Base-by-base conservation (phyloP, 495 filamentous ascomycete genomes). In the Umbilicaria muhlenbergii region DNA sequence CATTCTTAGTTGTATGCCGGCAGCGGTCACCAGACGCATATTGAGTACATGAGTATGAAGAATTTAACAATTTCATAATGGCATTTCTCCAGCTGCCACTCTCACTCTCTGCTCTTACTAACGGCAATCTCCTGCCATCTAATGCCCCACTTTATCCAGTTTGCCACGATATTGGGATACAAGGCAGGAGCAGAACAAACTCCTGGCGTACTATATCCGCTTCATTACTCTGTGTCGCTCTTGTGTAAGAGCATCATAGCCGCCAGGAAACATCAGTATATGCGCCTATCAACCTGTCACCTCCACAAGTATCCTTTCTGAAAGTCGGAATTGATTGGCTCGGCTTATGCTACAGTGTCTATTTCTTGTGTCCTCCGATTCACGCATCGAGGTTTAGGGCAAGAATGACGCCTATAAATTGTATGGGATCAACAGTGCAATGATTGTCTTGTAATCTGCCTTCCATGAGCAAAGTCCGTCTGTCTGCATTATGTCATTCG, bases 1-100 rank as follows among this genome's bases (percentile, higher is more conserved):
- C 6, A 14, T 24, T 31, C 3, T 35, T 8, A 78, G 75, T 56
- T 87, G 84, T 63, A 77, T 92, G 75, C 83, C 85, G 3, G 81
- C 75, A 57, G 67, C 71, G 37, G 69, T 79, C 7, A 67, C 75
- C 37, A 59, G 67, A 49, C 60, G 71, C 51, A 59, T 80, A 43
- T 52, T 78, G 53, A 60, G 70, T 42, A 51, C 16, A 38, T 40
- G 44, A 47, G 32, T 13, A 14, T 1, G n/a, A 13, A 61, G 42
- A 42, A 57, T 45, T 46, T 44, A 51, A 18, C 36, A 39, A 12
- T 40, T 32, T 15, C 33, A 12, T 12, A 15, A 36, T 19, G n/a
- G 12, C 12, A 18, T 41, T 39, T 36, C 39, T n/a, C 39, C 11
- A 19, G 16, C 7, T 45, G 14, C 35, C 16, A 36, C 21, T 17